Percentiles rank a stretch among this genome's conserved stretches.
These are phyloP conservation scores for Exserohilum rostratum DNA, from an alignment of 2,329 filamentous ascomycete species.

Conservation along the genomic window DNA sequence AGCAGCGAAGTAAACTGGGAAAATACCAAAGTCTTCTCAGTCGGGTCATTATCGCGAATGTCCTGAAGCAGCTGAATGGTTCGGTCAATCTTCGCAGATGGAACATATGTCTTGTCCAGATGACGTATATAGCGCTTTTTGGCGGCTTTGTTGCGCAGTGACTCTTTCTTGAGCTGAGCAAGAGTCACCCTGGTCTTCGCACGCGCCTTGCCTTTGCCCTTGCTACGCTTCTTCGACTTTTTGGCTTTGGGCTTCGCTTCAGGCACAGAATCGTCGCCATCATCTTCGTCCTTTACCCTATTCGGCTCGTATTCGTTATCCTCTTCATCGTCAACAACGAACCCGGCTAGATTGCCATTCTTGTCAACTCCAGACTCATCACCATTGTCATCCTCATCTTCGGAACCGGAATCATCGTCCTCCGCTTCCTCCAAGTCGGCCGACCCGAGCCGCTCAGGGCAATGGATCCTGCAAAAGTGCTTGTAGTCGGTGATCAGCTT, in stretches of 20 bases:
- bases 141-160: conserved; percentile 66
- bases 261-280: neutral
- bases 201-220: conserved; percentile 53
- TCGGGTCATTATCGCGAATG: conserved; percentile 56
- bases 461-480: conserved; percentile 75
- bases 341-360: conserved; percentile 54
- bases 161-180: conserved; percentile 71
- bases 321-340: conserved; percentile 62
- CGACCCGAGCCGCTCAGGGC: conserved; percentile 58
- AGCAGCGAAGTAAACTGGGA: conserved; percentile 81
- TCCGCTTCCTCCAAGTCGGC: conserved; percentile 30
- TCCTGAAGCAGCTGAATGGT: conserved; percentile 67
- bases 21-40: conserved; percentile 81
- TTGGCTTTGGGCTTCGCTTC: conserved; percentile 33
- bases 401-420: conserved; percentile 42
- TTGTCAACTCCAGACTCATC: conserved; percentile 48
- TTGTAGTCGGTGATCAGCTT: conserved; percentile 75
- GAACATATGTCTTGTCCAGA: conserved; percentile 70
- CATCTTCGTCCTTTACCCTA: conserved; percentile 42
- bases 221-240: conserved; percentile 18
- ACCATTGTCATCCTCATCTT: conserved; percentile 38
- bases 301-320: conserved; percentile 49
- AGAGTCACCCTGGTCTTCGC: conserved; percentile 56
- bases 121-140: conserved; percentile 73
- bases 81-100: conserved; percentile 77